A percentile compares a stretch with the other conserved stretches of the same genome.
Conservation (phyloP, 2,329 filamentous ascomycete genomes). For the Penicillium concentricum region DNA sequence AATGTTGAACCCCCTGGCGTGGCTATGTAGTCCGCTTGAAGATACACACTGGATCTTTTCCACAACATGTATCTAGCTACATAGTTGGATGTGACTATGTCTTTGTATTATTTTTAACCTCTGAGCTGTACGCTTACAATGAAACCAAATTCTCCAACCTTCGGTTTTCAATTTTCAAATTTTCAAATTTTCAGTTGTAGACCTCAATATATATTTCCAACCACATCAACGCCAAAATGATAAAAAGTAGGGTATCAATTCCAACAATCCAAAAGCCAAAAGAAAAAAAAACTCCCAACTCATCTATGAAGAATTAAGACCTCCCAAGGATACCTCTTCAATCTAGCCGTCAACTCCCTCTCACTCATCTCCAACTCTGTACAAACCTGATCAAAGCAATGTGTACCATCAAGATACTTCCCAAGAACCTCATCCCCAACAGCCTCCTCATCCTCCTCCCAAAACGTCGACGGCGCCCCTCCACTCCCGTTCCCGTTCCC, state of each 20-base stretch:
- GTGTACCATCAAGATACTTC: conserved; percentile 48
- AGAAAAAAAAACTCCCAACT: conserved; percentile 5
- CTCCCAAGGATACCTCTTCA: conserved; percentile 46
- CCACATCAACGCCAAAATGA: not conserved
- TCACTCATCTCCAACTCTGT: conserved; percentile 51
- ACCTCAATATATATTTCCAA: not conserved
- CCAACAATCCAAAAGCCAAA: not conserved
- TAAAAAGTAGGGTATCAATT: conserved; percentile 1
- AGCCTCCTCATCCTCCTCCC: conserved; percentile 34
- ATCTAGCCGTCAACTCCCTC: conserved; percentile 43
- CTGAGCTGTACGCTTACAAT: not conserved
- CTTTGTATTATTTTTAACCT: not conserved
- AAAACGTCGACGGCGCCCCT: conserved; percentile 15
- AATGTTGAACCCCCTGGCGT: not conserved
- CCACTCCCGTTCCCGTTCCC: conserved; percentile 9
- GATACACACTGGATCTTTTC: not conserved
- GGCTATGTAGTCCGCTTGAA: not conserved
- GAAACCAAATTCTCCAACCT: not conserved
- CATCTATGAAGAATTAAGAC: conserved; percentile 49
- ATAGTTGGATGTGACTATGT: not conserved
- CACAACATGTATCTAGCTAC: not conserved
- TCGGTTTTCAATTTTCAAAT: not conserved
- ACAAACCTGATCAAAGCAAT: conserved; percentile 53
- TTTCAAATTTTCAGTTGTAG: too few species aligned
- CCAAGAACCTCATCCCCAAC: conserved; percentile 37